Conservation (phyloP, 768 basidiomycete genomes). For the Boletus eberwhitei region DNA sequence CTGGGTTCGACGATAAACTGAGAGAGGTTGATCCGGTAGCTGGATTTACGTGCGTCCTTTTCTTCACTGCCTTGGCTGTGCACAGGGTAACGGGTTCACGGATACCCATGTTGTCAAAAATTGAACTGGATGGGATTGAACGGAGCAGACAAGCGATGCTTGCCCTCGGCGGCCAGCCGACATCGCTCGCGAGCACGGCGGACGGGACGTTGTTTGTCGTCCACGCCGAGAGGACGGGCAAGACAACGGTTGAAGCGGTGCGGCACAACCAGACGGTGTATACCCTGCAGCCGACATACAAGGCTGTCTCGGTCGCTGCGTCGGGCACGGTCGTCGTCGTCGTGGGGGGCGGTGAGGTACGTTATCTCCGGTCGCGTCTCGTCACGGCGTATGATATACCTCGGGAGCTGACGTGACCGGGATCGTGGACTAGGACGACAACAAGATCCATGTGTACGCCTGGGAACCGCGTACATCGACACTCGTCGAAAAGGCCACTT, state of each 20-base stretch:
- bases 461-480: conserved; percentile 59
- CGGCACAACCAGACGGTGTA: conserved; percentile 66
- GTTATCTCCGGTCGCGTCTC: conserved; percentile 16
- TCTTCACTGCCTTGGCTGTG: background rate
- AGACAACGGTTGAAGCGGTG: conserved; percentile 54
- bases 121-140: background rate
- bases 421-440: conserved; percentile 47
- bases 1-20: conserved; percentile 79
- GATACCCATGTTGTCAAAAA: background rate
- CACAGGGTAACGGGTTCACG: background rate
- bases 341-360: conserved; percentile 75
- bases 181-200: conserved; percentile 50
- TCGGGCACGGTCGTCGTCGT: conserved; percentile 56
- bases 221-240: conserved; percentile 43
- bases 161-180: conserved; percentile 64
- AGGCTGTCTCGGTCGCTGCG: conserved; percentile 57
- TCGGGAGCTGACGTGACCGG: background rate
- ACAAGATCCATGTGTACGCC: conserved; percentile 67
- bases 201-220: conserved; percentile 65
- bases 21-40: conserved; percentile 53
- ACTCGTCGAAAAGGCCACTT: conserved; percentile 51
- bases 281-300: conserved; percentile 49
- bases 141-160: conserved; percentile 47
- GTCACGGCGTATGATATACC: background rate
- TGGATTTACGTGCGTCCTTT: conserved; percentile 29